phyloP scores from a whole-genome alignment of 2,329 filamentous ascomycete species.

The Arachnomyces sp. region DNA sequence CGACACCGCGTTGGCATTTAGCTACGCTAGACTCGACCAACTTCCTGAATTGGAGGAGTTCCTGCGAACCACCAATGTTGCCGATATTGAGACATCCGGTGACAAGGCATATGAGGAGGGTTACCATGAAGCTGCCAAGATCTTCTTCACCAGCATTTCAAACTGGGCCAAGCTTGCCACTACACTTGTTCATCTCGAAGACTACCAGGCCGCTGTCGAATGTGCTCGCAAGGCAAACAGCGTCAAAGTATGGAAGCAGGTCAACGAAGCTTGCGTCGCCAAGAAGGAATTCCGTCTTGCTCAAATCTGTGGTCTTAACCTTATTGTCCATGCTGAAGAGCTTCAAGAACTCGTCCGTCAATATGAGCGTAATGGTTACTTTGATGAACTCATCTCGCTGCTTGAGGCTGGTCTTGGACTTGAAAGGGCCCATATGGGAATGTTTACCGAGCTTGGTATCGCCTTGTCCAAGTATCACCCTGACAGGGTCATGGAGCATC shows the following conservation, averaged over 20 bases:
- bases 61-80: slow-evolving; percentile 84
- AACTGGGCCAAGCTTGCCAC: slow-evolving; percentile 99
- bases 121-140: slow-evolving; percentile 92
- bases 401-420: slow-evolving; percentile 92
- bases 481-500: slow-evolving; percentile 93
- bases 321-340: slow-evolving; percentile 96
- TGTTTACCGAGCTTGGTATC: slow-evolving; percentile 91
- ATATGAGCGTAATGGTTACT: slow-evolving; percentile 95
- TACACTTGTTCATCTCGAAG: slow-evolving; percentile 90
- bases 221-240: slow-evolving; percentile 98
- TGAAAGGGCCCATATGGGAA: slow-evolving; percentile 88
- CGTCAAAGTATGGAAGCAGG: slow-evolving; percentile 98
- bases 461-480: slow-evolving; percentile 91
- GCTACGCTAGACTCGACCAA: slow-evolving; percentile 84
- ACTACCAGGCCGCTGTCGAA: slow-evolving; percentile 96
- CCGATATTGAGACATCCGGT: slow-evolving; percentile 91
- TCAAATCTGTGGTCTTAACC: slow-evolving; percentile 96
- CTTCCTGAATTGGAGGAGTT: slow-evolving; percentile 94
- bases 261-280: slow-evolving; percentile 87
- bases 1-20: slow-evolving; percentile 90
- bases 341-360: slow-evolving; percentile 87
- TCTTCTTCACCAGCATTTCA: slow-evolving; percentile 96
- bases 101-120: slow-evolving; percentile 97
- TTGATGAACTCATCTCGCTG: slow-evolving; percentile 91
- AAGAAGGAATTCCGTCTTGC: slow-evolving; percentile 99